Evolutionary conservation across 768 basidiomycete species (phyloP), one percentile per base, ranked within the genome.

Genomic region (Lactifluus hygrophoroides): DNA sequence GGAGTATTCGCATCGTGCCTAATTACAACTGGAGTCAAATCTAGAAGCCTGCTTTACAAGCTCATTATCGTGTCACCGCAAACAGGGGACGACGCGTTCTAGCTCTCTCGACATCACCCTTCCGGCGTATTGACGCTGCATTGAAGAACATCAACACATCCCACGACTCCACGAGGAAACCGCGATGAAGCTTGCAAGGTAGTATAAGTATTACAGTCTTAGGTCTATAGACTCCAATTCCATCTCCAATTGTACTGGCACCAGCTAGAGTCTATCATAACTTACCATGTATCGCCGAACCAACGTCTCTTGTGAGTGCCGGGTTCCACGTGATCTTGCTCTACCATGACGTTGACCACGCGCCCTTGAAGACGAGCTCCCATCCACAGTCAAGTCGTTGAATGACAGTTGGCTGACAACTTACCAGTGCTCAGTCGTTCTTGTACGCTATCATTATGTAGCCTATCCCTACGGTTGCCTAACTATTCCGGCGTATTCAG

Each of bases 331-430:
- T 21, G 45, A 3, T 59, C 45, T 19, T 44, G 27, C 27, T 3
- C 17, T 21, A 25, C n/a, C 30, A n/a, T n/a, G n/a, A n/a, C n/a
- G n/a, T 6, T 50, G 46, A 58, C 57, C 46, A 30, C 37, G 42
- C 21, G 43, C 47, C 46, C 27, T 13, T 34, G 19, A 7, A 62
- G 61, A 62, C 48, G 61, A 62, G 21, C 61, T 62, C 25, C 61
- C 61, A 4, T 51, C 61, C 42, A 62, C 61, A 3, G 48, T 62
- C 35, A 62, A 62, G 27, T 59, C 61, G 9, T 30, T 62, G 37
- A 62, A 62, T 23, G 61, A 60, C 16, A 43, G 61, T 30, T 62
- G 61, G 61, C 30, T 62, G 28, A 30, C 58, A 30, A 62, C 58
- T 6, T 62, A 59, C 44, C 61, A 62, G 30, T 55, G 58, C 48